Conservation (phyloP, 2,329 filamentous ascomycete species). For the Cryphonectria japonica region DNA sequence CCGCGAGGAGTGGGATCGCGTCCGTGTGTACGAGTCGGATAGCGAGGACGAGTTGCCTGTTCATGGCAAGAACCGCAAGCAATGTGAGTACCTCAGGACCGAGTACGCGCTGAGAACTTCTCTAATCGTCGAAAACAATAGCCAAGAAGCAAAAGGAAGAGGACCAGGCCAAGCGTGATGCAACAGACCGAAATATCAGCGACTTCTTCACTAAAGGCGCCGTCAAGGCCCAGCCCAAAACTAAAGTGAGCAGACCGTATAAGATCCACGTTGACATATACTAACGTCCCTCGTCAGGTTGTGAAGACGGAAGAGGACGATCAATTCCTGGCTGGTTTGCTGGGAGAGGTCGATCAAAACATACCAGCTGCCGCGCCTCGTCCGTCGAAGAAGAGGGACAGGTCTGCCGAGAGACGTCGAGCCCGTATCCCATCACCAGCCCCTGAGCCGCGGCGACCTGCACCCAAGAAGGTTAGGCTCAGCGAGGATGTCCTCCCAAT, state of each 20-base stretch:
- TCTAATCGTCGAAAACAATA: slow-evolving; percentile 39
- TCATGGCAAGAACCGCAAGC: slow-evolving; percentile 55
- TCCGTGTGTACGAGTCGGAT: slow-evolving; percentile 70
- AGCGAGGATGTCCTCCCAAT: slow-evolving; percentile 54
- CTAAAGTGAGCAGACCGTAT: slow-evolving; percentile 65
- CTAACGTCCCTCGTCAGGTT: slow-evolving; percentile 51
- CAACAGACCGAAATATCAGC: slow-evolving; percentile 88
- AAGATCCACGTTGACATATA: neutral
- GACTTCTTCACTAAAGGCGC: slow-evolving; percentile 89
- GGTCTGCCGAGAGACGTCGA: slow-evolving; percentile 77
- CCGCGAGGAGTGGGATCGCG: slow-evolving; percentile 88
- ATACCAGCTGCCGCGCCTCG: slow-evolving; percentile 58
- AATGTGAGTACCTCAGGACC: slow-evolving; percentile 44
- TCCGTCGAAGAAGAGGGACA: slow-evolving; percentile 65
- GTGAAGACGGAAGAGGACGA: slow-evolving; percentile 85
- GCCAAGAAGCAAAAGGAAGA: slow-evolving; percentile 87
- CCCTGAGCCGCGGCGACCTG: slow-evolving; percentile 55
- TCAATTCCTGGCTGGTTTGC: slow-evolving; percentile 80
- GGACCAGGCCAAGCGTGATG: slow-evolving; percentile 81
- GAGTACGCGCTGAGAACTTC: neutral
- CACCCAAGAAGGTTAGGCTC: slow-evolving; percentile 61
- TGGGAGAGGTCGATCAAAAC: slow-evolving; percentile 87
- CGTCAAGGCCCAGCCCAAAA: slow-evolving; percentile 68
- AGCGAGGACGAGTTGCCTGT: slow-evolving; percentile 67
- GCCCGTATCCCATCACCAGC: slow-evolving; percentile 80